These are phyloP conservation scores for Umbellularia californica DNA, from an alignment of 164 flowering plant genomes.

Conservation along the genomic window DNA sequence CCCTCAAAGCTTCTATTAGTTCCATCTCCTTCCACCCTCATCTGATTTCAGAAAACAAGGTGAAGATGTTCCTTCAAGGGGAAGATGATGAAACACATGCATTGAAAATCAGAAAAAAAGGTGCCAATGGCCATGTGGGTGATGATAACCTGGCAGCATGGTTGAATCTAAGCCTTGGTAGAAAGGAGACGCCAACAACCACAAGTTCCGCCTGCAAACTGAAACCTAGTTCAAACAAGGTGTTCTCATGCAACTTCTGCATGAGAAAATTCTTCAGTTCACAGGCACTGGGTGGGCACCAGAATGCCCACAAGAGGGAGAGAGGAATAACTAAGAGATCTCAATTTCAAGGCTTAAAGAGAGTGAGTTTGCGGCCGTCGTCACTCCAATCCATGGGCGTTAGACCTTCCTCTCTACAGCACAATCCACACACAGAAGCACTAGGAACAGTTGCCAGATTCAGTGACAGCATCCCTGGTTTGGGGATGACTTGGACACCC, in stretches of 20 bases:
- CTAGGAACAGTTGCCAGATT: slow-evolving; percentile 19
- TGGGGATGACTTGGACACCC: slow-evolving; percentile 18
- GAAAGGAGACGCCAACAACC: slow-evolving; percentile 13
- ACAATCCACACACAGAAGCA: slow-evolving; percentile 22
- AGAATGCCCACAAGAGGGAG: slow-evolving; percentile 91
- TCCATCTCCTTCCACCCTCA: slow-evolving; percentile 6
- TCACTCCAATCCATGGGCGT: slow-evolving; percentile 24
- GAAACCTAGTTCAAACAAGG: slow-evolving; percentile 38
- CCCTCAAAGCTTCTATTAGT: slow-evolving; percentile 5
- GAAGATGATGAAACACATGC: slow-evolving; percentile 16
- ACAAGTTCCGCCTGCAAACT: slow-evolving; percentile 15
- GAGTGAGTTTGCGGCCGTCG: neutral
- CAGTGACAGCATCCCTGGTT: slow-evolving; percentile 10
- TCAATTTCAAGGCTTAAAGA: neutral
- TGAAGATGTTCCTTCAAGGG: slow-evolving; percentile 24
- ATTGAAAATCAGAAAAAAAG: neutral
- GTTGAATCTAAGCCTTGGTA: slow-evolving; percentile 66
- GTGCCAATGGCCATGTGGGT: slow-evolving; percentile 13
- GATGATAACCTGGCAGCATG: slow-evolving; percentile 40
- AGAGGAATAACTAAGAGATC: slow-evolving; percentile 61
- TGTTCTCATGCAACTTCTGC: slow-evolving; percentile 85
- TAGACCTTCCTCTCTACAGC: slow-evolving; percentile 29
- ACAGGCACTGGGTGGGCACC: slow-evolving; percentile 92
- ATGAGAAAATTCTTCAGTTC: slow-evolving; percentile 86
- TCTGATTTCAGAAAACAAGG: neutral